These are phyloP conservation scores for Diophrys appendiculata DNA, from an alignment of 73 alveolate species.

Conservation along the genomic window DNA sequence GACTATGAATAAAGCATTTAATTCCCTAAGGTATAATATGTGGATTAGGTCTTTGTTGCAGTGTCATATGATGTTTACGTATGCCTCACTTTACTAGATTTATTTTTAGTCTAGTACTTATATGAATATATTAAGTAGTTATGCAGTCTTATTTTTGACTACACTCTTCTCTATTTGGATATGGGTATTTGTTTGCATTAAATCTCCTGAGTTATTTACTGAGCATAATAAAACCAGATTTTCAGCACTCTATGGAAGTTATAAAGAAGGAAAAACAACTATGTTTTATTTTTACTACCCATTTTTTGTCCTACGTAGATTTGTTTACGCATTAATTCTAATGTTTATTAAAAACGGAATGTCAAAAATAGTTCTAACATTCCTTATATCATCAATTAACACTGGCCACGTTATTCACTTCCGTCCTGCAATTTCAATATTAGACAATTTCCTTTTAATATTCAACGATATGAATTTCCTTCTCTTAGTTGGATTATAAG, in stretches of 20 bases:
- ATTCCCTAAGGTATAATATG: background rate
- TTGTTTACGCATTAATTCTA: background rate
- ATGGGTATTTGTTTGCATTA: background rate
- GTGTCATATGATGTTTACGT: background rate
- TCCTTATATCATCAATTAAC: background rate
- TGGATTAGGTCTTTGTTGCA: background rate
- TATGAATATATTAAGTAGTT: no score
- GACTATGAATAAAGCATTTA: background rate
- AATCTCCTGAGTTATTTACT: background rate
- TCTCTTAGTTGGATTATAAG: background rate
- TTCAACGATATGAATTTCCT: background rate
- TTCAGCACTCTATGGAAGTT: background rate
- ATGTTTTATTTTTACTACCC: background rate
- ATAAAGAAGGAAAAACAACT: background rate
- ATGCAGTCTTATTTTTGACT: background rate
- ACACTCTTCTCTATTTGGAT: background rate
- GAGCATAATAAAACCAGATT: background rate
- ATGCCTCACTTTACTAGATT: background rate
- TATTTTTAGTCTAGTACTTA: background rate
- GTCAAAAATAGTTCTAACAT: background rate
- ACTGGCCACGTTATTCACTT: background rate
- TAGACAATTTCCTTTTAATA: background rate
- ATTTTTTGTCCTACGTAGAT: background rate
- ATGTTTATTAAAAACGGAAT: background rate
- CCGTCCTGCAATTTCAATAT: background rate